These are phyloP conservation scores for Alternaria metachromatica DNA, from an alignment of 2,329 filamentous ascomycete species.

Conservation along the genomic window DNA sequence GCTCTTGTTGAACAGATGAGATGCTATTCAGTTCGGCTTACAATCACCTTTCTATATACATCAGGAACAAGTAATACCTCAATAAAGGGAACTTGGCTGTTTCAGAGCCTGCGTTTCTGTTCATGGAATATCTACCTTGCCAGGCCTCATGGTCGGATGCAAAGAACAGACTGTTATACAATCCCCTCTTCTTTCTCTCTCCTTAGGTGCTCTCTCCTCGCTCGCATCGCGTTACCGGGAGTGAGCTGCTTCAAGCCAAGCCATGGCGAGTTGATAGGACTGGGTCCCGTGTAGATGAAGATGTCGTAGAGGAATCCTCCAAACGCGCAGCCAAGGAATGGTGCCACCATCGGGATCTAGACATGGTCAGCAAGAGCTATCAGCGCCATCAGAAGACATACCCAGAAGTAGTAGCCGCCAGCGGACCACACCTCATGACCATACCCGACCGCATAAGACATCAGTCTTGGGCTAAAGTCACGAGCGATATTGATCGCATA, in stretches of 20 bases:
- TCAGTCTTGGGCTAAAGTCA: constrained; percentile 73
- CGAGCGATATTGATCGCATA: constrained; percentile 77
- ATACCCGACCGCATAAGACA: constrained; percentile 73
- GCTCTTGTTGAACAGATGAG: background rate
- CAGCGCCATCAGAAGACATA: constrained; percentile 38
- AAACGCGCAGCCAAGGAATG: constrained; percentile 63
- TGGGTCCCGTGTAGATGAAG: constrained; percentile 70
- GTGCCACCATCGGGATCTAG: constrained; percentile 74
- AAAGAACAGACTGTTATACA: constrained; percentile 13
- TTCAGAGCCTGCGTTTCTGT: background rate
- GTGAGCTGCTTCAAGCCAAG: constrained; percentile 65
- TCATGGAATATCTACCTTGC: background rate
- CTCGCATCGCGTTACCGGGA: constrained; percentile 29
- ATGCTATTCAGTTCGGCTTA: background rate
- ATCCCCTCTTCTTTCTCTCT: constrained; percentile 40
- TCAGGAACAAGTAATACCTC: background rate
- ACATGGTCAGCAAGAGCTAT: background rate
- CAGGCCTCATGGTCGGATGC: background rate
- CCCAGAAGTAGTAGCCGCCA: constrained; percentile 76
- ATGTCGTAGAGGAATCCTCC: constrained; percentile 42
- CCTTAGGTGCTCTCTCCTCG: constrained; percentile 26
- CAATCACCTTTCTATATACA: background rate
- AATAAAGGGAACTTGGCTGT: background rate
- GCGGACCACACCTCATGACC: constrained; percentile 70
- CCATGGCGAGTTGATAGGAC: constrained; percentile 71